Conservation (phyloP, 2,329 filamentous ascomycete genomes). For the Xylariaceae sp. region DNA sequence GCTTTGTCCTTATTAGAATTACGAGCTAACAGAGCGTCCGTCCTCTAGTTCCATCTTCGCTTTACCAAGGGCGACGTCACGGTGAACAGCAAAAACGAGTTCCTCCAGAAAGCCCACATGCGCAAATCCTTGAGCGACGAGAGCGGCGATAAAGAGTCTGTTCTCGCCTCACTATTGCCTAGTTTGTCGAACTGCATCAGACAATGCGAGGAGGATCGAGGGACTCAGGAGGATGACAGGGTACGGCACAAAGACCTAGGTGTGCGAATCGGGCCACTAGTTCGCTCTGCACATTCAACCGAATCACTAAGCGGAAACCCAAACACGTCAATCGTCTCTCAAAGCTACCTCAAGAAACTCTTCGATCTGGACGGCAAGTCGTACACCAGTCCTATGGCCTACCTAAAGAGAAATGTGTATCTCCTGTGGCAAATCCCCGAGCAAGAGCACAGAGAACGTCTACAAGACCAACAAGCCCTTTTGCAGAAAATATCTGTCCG, state of each 20-base stretch:
- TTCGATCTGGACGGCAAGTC: conserved; percentile 32
- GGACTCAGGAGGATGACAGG: background rate
- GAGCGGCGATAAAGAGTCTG: background rate
- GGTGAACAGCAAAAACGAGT: conserved; percentile 81
- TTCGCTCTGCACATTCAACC: background rate
- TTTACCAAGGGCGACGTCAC: conserved; percentile 92
- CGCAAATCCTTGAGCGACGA: conserved; percentile 13
- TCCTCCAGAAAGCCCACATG: conserved; percentile 64
- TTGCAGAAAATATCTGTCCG: conserved; percentile 14
- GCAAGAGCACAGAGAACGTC: conserved; percentile 13
- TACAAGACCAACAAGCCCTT: conserved; percentile 8
- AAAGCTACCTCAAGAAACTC: conserved; percentile 29
- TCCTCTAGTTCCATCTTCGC: conserved; percentile 74
- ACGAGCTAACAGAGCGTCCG: background rate
- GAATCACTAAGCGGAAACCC: background rate
- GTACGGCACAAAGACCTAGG: conserved; percentile 6
- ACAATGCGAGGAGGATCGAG: conserved; percentile 25
- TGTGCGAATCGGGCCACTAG: conserved; percentile 26
- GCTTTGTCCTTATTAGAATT: background rate
- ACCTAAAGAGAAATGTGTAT: conserved; percentile 33
- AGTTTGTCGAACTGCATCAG: conserved; percentile 16
- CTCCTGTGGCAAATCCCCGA: conserved; percentile 39
- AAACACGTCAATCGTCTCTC: conserved; percentile 8
- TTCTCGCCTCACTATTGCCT: conserved; percentile 21
- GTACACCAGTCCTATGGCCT: conserved; percentile 16